Evolutionary conservation across 805 yeast species (phyloP), one percentile per base, ranked within the genome.

Genomic region (Spathaspora passalidarum): DNA sequence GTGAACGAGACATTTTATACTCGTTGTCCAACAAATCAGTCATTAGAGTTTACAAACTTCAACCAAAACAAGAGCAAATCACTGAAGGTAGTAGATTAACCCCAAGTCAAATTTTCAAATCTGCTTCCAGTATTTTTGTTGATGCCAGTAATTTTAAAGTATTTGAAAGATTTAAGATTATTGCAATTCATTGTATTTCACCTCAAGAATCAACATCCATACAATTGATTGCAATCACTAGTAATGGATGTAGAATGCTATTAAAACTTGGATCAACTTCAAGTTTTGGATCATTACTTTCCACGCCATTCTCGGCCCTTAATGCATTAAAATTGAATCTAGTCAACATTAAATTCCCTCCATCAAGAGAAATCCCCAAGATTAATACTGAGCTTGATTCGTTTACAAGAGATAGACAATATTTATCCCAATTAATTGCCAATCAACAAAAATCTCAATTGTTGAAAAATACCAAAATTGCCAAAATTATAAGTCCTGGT

Each of bases 401-500:
- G 2, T 72, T 64, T 49, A 65, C 76, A 9, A 54, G 75, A 45
- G 62, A 65, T 44, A 68, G 69, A 52, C 75, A 69, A 43, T 69
- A 71, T 41, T 54, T 68, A 17, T 58, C 72, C 6, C 72, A 66
- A 51, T 56, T 71, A 49, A 64, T 69, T 14, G 56, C 67, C 11
- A 64, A 63, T 49, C 77, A 72, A 49, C 75, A 71, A 48, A 68
- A 65, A 47, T 76, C 81, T 72, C 86, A 60, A 63, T 74, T 89
- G 40, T 68, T 84, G 47, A 78, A 76, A 48, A 78, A 84, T 38
- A 75, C 86, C 21, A 69, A 77, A 35, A 70, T 81, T 9, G 75
- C 86, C 20, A 75, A 79, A 25, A 71, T 91, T 10, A 72, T 88
- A 23, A 81, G 95, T 17, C 96, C 97, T 0, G 96, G 96, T n/a